A percentile compares a stretch with the other conserved stretches of the same genome.
Evolutionary conservation across 2,329 filamentous ascomycete species (phyloP).

Genomic region (Neonectria coccinea): DNA sequence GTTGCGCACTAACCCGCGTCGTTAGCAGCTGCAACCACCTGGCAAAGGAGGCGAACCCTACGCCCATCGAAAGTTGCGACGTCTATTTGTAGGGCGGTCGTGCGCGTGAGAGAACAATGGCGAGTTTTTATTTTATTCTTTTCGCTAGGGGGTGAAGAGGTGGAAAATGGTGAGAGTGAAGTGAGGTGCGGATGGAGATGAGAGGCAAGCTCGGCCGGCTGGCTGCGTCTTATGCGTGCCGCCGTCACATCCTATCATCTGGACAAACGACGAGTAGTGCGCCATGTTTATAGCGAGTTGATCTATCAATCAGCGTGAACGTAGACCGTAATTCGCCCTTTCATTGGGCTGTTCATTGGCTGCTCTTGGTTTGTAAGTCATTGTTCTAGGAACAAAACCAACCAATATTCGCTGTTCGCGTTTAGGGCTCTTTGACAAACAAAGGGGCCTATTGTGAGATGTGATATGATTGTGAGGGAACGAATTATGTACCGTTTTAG

Average conservation of each 20-base stretch:
- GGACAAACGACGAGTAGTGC: neutral
- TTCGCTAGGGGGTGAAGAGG: neutral
- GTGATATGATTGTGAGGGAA: neutral
- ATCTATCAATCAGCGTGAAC: neutral
- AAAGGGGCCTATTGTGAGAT: neutral
- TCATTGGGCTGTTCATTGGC: neutral
- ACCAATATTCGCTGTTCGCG: neutral
- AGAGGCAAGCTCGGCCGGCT: neutral
- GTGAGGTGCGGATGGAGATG: neutral
- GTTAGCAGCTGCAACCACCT: neutral
- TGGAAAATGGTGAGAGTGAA: neutral
- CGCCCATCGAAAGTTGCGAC: neutral
- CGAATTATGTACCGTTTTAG: neutral
- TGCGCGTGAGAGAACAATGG: neutral
- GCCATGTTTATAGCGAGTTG: neutral
- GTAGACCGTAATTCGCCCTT: neutral
- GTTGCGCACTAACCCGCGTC: neutral
- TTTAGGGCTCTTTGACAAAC: neutral
- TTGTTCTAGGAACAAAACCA: neutral
- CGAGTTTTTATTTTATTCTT: too few relatives aligned
- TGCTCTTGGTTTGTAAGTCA: neutral
- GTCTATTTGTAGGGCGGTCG: neutral
- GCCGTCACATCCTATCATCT: neutral
- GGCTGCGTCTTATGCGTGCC: neutral
- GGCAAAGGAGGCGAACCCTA: neutral